Evolutionary conservation across 1,139 yeast genomes (phyloP).

Genomic region (Lodderomyces margitis): DNA sequence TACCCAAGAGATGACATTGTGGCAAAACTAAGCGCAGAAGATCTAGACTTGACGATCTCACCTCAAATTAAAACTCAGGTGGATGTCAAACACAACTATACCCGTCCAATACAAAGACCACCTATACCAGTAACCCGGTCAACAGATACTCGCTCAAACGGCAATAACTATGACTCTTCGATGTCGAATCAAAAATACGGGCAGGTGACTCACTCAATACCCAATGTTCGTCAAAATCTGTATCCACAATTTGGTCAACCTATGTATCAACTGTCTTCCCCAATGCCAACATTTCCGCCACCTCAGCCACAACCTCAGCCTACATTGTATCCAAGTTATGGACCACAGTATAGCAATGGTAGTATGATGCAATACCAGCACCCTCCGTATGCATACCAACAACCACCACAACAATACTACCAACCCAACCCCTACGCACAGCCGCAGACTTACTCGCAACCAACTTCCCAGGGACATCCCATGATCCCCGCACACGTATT

Average conservation of each 20-base stretch:
- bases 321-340: background rate
- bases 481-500: constrained; percentile 18
- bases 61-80: background rate
- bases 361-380: background rate
- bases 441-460: constrained; percentile 1
- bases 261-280: constrained; percentile 2
- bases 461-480: constrained; percentile 4
- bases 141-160: background rate
- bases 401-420: background rate
- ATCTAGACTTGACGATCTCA: too few relatives aligned
- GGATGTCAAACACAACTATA: background rate
- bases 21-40: background rate
- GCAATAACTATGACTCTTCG: background rate
- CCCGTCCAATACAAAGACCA: background rate
- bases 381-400: background rate
- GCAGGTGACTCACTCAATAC: background rate
- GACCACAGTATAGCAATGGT: background rate
- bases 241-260: constrained; percentile 5
- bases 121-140: background rate
- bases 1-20: constrained; percentile 4
- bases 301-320: background rate
- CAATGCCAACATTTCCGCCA: constrained; percentile 4
- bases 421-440: background rate
- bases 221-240: constrained; percentile 1
- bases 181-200: background rate